Evolutionary conservation across 306 rosid genomes (phyloP), one percentile per base, ranked within the genome.

Genomic region (Quercus agrifolia): DNA sequence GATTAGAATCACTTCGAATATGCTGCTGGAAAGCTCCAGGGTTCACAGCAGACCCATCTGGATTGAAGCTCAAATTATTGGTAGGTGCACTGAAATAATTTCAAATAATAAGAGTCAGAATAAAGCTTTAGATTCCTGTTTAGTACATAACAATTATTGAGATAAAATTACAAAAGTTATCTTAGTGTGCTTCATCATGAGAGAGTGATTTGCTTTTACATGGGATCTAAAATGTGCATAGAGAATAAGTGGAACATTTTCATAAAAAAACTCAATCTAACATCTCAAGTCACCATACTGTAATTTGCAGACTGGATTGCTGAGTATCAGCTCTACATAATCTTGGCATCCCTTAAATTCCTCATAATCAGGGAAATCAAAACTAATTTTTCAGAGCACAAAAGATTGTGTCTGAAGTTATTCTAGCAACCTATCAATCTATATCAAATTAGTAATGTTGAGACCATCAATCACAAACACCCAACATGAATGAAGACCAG

Each of bases 1-100:
- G 44, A 82, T 90, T 91, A 70, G 98, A 82, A 84, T 91, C 96
- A 49, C 79, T 85, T 83, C 90, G 86, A 74, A 95, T 77, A 71
- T 90, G 96, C 91, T 89, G 90, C 89, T 95, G 99, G 83, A 93
- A 88, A 82, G 97, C 94, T 77, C 84, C 88, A 73, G 99, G 99
- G 84, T 93, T 89, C 57, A 75, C 89, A 68, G 97, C 98, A 83
- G 99, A 95, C 33, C 99, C 99, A 82, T 95, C 99, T 69, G 90
- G 83, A 82, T 88, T 92, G 77, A 92, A 79, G 74, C 97, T 79
- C 88, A 95, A 68, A 54, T 80, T 89, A 86, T 83, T 86, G 76
- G 91, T 52, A 67, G 97, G 25, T 81, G 90, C 94, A 86, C 97
- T 91, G 91, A 78, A 77, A 88, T 61, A 52, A 72, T 71, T 68